phyloP scores from a whole-genome alignment of 495 filamentous ascomycete genomes.

The Annulohypoxylon nitens region DNA sequence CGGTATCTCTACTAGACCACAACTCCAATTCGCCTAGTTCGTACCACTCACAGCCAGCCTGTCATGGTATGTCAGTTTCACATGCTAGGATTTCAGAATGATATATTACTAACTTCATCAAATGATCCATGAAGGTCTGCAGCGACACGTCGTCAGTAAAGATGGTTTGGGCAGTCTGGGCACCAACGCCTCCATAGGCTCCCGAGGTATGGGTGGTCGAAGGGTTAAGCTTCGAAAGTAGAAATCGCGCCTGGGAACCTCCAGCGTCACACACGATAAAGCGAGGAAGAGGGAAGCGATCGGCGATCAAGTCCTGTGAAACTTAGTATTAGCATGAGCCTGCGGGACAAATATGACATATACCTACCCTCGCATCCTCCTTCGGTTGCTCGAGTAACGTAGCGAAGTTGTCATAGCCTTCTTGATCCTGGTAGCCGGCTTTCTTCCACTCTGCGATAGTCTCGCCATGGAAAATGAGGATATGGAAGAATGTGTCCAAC shows the following conservation, averaged over 20 bases:
- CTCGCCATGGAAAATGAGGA: conserved; percentile 98
- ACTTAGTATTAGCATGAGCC: neutral
- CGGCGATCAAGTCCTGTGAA: conserved; percentile 91
- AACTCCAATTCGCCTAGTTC: conserved; percentile 54
- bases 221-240: conserved; percentile 97
- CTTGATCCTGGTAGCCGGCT: conserved; percentile 97
- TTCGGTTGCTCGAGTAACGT: conserved; percentile 92
- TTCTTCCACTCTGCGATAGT: conserved; percentile 99
- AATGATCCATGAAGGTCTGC: conserved; percentile 99
- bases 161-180: conserved; percentile 95
- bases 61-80: conserved; percentile 31
- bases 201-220: conserved; percentile 97
- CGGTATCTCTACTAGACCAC: neutral
- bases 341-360: neutral
- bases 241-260: conserved; percentile 96
- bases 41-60: conserved; percentile 69
- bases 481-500: conserved; percentile 99
- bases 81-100: neutral
- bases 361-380: conserved; percentile 91
- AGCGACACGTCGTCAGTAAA: conserved; percentile 99
- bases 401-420: conserved; percentile 98
- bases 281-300: conserved; percentile 96
- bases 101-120: conserved; percentile 89
- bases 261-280: conserved; percentile 99
- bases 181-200: conserved; percentile 85